These are phyloP conservation scores for Colletotrichum scovillei DNA, from an alignment of 2,329 filamentous ascomycete species.

Conservation along the genomic window DNA sequence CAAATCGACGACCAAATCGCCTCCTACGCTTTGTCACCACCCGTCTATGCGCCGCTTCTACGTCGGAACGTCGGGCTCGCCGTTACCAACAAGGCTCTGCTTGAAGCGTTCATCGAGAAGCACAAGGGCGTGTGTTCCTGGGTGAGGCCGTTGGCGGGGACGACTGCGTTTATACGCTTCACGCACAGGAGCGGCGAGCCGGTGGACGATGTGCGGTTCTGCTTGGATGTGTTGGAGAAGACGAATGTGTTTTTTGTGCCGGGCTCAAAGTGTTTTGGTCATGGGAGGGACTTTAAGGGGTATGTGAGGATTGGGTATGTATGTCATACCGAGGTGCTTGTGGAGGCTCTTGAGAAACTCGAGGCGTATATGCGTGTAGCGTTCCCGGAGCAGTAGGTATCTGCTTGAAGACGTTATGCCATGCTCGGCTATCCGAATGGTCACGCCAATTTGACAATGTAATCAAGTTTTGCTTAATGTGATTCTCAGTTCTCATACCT, in stretches of 20 bases:
- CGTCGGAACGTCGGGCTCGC: slow-evolving; percentile 74
- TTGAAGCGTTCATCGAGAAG: slow-evolving; percentile 75
- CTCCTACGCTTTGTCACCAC: slow-evolving; percentile 73
- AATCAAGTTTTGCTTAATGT: not conserved
- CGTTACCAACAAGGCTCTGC: slow-evolving; percentile 71
- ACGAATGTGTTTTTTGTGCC: slow-evolving; percentile 81
- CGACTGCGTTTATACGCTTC: slow-evolving; percentile 82
- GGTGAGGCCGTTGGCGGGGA: slow-evolving; percentile 81
- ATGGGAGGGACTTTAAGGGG: slow-evolving; percentile 73
- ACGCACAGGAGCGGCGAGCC: slow-evolving; percentile 65
- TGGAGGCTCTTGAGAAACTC: slow-evolving; percentile 69
- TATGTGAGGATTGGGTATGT: slow-evolving; percentile 84
- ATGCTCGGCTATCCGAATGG: too few species aligned
- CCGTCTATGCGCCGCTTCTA: slow-evolving; percentile 54
- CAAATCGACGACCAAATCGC: slow-evolving; percentile 84
- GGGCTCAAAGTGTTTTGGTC: slow-evolving; percentile 79
- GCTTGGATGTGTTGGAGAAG: slow-evolving; percentile 73
- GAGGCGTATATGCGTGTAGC: slow-evolving; percentile 49
- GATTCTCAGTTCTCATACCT: too few species aligned
- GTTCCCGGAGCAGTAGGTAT: not conserved
- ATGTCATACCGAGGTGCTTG: slow-evolving; percentile 75
- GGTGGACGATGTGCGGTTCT: slow-evolving; percentile 80
- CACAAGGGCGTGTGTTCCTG: slow-evolving; percentile 74
- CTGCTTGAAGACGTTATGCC: not conserved
- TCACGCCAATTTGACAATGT: too few species aligned